Evolutionary conservation across 208 protist genomes (phyloP), one percentile per base, ranked within the genome.

Genomic region (Wallacemonas sp.): DNA sequence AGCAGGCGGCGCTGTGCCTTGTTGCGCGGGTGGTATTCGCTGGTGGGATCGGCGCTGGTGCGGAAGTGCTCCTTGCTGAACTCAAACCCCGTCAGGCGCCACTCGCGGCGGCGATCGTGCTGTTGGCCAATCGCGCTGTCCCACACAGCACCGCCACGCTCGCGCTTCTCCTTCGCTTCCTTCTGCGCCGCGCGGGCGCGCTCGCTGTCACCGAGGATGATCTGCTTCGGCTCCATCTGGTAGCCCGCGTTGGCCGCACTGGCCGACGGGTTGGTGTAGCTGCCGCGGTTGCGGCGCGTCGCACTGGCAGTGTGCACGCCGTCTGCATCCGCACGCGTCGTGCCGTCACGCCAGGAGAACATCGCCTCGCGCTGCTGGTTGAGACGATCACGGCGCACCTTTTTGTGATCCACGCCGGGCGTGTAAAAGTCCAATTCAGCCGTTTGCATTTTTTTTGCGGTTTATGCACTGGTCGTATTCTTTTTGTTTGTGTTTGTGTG

Each of bases 301-400:
- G 19, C 44, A 9, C 44, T 49, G 44, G 19, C 19, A 17, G 5
- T 5, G 44, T 49, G 36, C 19, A 23, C 19, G 44, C 44, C 44
- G 9, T 49, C 9, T 14, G 17, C 5, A 23, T 23, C 44, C 19
- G 17, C 44, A 17, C 9, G 17, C 44, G 44, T 19, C 1, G 29
- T 65, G 68, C 79, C 64, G 57, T 57, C 61, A 47, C 79, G 76
- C 80, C 79, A 88, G 19, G 68, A 55, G 41, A 71, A 86, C 74
- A 89, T 83, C 38, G 38, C 27, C 27, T 73, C 73, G 41, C 83
- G 83, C 61, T 79, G 65, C 39, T 64, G 69, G 26, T 65, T 52
- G 16, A 80, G 52, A 14, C 73, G 75, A 4, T 78, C 58, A 1
- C 52, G 65, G 23, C 62, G 62, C 65, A 74, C 70, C 54, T 58